Evolutionary conservation across 208 protist species (phyloP).

Genomic region (Trypanosoma theileri): DNA sequence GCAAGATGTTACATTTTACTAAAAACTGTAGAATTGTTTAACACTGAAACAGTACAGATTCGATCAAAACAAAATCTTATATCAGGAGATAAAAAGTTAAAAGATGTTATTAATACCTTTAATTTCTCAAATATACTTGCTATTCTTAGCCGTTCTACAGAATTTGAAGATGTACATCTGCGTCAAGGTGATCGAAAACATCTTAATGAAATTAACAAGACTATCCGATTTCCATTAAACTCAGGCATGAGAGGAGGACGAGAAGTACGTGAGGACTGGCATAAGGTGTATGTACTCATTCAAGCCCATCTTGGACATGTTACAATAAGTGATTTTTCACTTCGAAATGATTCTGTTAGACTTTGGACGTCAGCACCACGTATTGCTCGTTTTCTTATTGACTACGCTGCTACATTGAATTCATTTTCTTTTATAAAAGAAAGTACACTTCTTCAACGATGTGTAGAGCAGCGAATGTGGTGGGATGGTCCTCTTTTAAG

Average conservation of each 20-base stretch:
- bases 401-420: slow-evolving; percentile 49
- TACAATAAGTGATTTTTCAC: slow-evolving; percentile 58
- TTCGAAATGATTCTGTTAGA: slow-evolving; percentile 76
- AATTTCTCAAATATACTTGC: slow-evolving; percentile 32
- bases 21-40: slow-evolving; percentile 69
- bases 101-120: slow-evolving; percentile 2
- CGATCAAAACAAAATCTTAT: background rate
- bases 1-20: slow-evolving; percentile 83
- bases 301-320: slow-evolving; percentile 67
- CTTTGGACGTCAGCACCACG: slow-evolving; percentile 71
- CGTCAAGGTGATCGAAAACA: slow-evolving; percentile 78
- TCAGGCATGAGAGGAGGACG: slow-evolving; percentile 61
- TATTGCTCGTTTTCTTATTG: slow-evolving; percentile 57
- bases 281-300: slow-evolving; percentile 85
- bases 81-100: slow-evolving; percentile 3
- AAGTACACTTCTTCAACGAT: slow-evolving; percentile 52
- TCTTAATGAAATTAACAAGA: slow-evolving; percentile 82
- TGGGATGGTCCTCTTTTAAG: slow-evolving; percentile 59
- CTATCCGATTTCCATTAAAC: slow-evolving; percentile 61
- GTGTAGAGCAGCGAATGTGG: slow-evolving; percentile 81
- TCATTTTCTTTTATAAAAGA: slow-evolving; percentile 53
- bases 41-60: slow-evolving; percentile 29
- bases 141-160: slow-evolving; percentile 59
- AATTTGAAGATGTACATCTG: slow-evolving; percentile 74
- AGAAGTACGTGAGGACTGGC: slow-evolving; percentile 87